phyloP scores from a whole-genome alignment of 805 yeast genomes.

The Candida vartiovaarae region DNA sequence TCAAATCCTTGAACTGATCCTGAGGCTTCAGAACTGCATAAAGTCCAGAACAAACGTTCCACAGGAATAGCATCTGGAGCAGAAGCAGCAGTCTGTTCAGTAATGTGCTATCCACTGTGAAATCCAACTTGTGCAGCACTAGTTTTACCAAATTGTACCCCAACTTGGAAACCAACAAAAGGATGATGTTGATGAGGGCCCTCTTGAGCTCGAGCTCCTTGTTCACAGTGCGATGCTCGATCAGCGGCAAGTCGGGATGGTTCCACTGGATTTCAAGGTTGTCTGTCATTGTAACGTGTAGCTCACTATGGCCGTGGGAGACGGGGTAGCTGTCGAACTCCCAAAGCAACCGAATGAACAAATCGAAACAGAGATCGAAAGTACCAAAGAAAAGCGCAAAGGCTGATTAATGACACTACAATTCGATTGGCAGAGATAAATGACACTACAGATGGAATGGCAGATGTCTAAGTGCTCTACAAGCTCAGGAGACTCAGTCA shows the following conservation, averaged over 20 bases:
- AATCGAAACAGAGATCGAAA: too few species aligned
- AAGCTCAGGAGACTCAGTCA: too few species aligned
- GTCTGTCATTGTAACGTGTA: neutral
- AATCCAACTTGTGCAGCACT: slow-evolving; percentile 14
- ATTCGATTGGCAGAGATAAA: too few species aligned
- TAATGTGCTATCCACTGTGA: neutral
- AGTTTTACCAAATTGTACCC: slow-evolving; percentile 15
- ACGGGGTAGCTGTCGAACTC: too few species aligned
- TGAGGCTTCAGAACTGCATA: slow-evolving; percentile 26
- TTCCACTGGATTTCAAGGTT: slow-evolving; percentile 10
- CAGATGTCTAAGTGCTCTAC: too few species aligned
- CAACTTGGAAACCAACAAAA: slow-evolving; percentile 26
- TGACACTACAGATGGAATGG: too few species aligned
- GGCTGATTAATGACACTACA: too few species aligned
- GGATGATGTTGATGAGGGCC: slow-evolving; percentile 27
- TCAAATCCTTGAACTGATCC: slow-evolving; percentile 27
- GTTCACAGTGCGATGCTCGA: slow-evolving; percentile 23
- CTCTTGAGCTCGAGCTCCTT: slow-evolving; percentile 33
- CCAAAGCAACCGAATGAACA: too few species aligned
- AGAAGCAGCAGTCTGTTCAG: slow-evolving; percentile 4
- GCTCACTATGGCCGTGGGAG: too few species aligned
- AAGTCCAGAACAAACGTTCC: slow-evolving; percentile 25
- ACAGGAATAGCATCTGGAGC: slow-evolving; percentile 23
- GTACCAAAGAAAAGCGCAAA: too few species aligned
- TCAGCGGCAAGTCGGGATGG: slow-evolving; percentile 5